Percentiles rank a stretch among this genome's conserved stretches.
phyloP scores from a whole-genome alignment of 2,329 filamentous ascomycete genomes.

The Periglandula ipomoeae region DNA sequence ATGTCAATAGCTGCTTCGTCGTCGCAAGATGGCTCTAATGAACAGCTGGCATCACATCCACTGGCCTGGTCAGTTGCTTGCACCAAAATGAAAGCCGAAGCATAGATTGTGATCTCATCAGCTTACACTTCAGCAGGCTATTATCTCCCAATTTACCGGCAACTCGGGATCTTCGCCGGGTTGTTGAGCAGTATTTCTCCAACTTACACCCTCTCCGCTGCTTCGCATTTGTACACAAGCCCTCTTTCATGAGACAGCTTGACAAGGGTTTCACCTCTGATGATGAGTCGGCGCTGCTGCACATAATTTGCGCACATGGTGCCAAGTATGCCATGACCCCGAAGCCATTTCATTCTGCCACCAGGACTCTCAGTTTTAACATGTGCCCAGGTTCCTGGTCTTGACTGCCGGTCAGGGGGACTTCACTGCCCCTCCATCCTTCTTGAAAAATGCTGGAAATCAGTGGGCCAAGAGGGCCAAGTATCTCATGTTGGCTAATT shows the following conservation, averaged over 20 bases:
- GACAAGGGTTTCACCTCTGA: constrained; percentile 27
- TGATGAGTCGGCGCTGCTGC: constrained; percentile 26
- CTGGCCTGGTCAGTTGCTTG: constrained; percentile 7
- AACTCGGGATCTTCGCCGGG: constrained; percentile 23
- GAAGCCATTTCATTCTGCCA: constrained; percentile 2
- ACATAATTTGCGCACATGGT: constrained; percentile 29
- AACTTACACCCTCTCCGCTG: constrained; percentile 31
- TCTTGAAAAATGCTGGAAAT: constrained; percentile 26
- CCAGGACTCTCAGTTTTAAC: not conserved
- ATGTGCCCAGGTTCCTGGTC: constrained; percentile 23
- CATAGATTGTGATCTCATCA: not conserved
- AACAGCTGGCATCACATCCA: constrained; percentile 2
- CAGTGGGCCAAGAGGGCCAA: constrained; percentile 30
- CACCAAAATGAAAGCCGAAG: not conserved
- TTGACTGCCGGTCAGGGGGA: constrained; percentile 21
- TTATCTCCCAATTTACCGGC: constrained; percentile 24
- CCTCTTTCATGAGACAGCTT: constrained; percentile 28
- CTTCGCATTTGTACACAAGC: constrained; percentile 31
- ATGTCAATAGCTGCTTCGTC: not conserved
- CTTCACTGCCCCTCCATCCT: constrained; percentile 17
- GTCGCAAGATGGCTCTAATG: not conserved
- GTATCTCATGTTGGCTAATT: constrained; percentile 25
- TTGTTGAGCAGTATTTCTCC: constrained; percentile 29
- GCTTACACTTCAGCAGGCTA: constrained; percentile 17
- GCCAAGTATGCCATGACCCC: constrained; percentile 23